These are phyloP conservation scores for Carex arenaria DNA, from an alignment of 202 grass and related monocot genomes.

Conservation along the genomic window DNA sequence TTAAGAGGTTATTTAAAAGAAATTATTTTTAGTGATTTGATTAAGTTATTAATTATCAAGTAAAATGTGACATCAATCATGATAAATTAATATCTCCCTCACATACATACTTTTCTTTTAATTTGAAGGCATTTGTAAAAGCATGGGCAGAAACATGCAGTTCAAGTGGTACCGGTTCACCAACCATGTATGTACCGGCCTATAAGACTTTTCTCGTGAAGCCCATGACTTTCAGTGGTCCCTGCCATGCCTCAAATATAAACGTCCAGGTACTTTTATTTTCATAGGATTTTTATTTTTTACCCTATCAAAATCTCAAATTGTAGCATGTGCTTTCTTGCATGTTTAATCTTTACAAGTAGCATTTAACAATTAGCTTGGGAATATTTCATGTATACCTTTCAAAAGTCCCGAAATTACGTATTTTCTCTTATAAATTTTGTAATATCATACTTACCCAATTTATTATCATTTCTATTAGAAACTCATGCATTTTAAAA, in stretches of 20 bases:
- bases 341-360: too few species aligned
- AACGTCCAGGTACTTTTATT: not conserved
- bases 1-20: not conserved
- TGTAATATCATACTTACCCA: too few species aligned
- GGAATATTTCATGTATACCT: too few species aligned
- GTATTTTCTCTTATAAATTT: too few species aligned
- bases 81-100: not conserved
- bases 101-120: not conserved
- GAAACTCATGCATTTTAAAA: too few species aligned
- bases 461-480: too few species aligned
- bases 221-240: not conserved
- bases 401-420: too few species aligned
- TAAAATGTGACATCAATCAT: not conserved
- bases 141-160: conserved; percentile 6
- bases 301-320: not conserved
- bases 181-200: conserved; percentile 4
- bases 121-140: not conserved
- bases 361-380: too few species aligned
- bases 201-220: not conserved
- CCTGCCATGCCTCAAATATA: not conserved
- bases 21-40: not conserved
- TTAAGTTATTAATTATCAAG: not conserved
- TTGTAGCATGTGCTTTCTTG: not conserved
- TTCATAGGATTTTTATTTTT: not conserved
- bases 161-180: not conserved